These are phyloP conservation scores for Helianthus annuus DNA, from an alignment of 129 eudicot genomes.

Conservation along the genomic window HanXRQr2.0-SUNRISE NC_035448.2:171038877-171039376, in stretches of 20 bases:
- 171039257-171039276: no score
- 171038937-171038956: slow-evolving; percentile 3
- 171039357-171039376: no score
- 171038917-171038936: slow-evolving; percentile 10
- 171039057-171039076: slow-evolving; percentile 9
- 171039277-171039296: no score
- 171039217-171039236: no score
- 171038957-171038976: slow-evolving; percentile 5
- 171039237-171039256: no score
- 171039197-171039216: no score
- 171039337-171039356: no score
- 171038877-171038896: background rate
- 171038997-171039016: background rate
- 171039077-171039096: slow-evolving; percentile 21
- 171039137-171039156: background rate
- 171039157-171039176: no score
- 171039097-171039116: slow-evolving; percentile 5
- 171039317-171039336: no score
- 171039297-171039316: no score
- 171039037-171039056: background rate
- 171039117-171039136: background rate
- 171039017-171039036: slow-evolving; percentile 3
- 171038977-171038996: slow-evolving; percentile 9
- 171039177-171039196: no score
- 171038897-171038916: slow-evolving; percentile 10